Percentiles rank a stretch among this genome's conserved stretches.
phyloP scores from a whole-genome alignment of 2,329 filamentous ascomycete species.

The Cercospora sp. region DNA sequence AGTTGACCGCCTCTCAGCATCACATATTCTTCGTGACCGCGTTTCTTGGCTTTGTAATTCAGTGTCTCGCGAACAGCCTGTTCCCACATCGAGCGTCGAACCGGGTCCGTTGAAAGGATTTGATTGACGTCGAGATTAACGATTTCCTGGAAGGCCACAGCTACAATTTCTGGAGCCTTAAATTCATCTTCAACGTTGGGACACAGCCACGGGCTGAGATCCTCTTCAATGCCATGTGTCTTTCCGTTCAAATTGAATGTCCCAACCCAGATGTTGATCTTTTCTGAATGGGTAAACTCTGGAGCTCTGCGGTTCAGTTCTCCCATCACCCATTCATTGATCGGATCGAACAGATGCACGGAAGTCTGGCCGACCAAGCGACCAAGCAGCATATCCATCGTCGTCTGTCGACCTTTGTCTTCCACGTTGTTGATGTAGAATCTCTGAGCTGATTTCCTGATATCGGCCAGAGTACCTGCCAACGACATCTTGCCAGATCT shows the following conservation, averaged over 20 bases:
- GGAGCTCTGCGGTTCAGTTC: constrained; percentile 67
- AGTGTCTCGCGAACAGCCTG: constrained; percentile 73
- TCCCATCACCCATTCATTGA: constrained; percentile 82
- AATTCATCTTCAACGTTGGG: constrained; percentile 59
- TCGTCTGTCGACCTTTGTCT: constrained; percentile 88
- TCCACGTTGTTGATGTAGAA: constrained; percentile 98
- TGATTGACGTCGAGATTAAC: constrained; percentile 97
- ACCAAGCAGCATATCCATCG: constrained; percentile 91
- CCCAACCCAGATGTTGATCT: constrained; percentile 78
- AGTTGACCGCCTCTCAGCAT: constrained; percentile 88
- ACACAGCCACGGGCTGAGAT: constrained; percentile 84
- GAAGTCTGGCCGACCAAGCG: constrained; percentile 78
- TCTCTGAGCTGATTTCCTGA: constrained; percentile 87
- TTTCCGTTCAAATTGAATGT: constrained; percentile 96
- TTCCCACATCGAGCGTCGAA: constrained; percentile 83
- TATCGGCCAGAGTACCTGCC: constrained; percentile 89
- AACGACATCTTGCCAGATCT: constrained; percentile 93
- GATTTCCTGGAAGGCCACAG: constrained; percentile 94
- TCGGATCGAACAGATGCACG: constrained; percentile 87
- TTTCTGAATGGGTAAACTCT: constrained; percentile 74
- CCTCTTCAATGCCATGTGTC: constrained; percentile 72
- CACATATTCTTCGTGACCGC: constrained; percentile 77
- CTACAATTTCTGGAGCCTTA: constrained; percentile 77
- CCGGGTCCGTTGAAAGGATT: constrained; percentile 97
- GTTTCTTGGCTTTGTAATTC: constrained; percentile 66